phyloP scores from a whole-genome alignment of 1,284 basidiomycete genomes.

The Leccinum subrobustum region DNA sequence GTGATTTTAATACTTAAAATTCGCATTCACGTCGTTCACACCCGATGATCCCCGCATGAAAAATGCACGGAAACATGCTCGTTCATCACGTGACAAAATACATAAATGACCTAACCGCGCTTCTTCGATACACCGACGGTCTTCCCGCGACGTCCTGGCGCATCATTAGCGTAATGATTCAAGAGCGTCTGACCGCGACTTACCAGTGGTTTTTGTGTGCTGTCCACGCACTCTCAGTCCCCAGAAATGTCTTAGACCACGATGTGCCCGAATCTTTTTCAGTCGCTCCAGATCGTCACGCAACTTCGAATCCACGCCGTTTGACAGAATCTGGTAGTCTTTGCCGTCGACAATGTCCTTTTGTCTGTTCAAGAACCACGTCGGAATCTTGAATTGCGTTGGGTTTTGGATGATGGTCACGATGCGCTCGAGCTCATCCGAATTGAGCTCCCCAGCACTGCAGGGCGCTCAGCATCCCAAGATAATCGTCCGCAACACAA shows the following conservation, averaged over 20 bases:
- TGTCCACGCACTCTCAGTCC: slow-evolving; percentile 94
- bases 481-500: slow-evolving; percentile 12
- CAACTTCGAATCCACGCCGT: slow-evolving; percentile 97
- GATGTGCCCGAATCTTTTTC: slow-evolving; percentile 99
- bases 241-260: slow-evolving; percentile 98
- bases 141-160: slow-evolving; percentile 81
- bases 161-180: not conserved
- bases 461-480: slow-evolving; percentile 1
- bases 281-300: slow-evolving; percentile 98
- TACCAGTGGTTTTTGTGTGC: slow-evolving; percentile 99
- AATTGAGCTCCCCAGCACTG: slow-evolving; percentile 93
- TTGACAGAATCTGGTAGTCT: slow-evolving; percentile 94
- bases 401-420: slow-evolving; percentile 99
- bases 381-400: slow-evolving; percentile 98
- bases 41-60: not conserved
- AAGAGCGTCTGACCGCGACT: slow-evolving; percentile 26
- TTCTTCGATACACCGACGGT: slow-evolving; percentile 94
- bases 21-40: not conserved
- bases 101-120: slow-evolving; percentile 59
- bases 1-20: not conserved
- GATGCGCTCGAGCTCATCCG: slow-evolving; percentile 96
- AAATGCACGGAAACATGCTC: not conserved
- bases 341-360: slow-evolving; percentile 98
- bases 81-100: slow-evolving; percentile 25
- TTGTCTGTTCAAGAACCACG: slow-evolving; percentile 99